phyloP scores from a whole-genome alignment of 805 yeast genomes.

The Lipomyces spencermartinsiae region DNA sequence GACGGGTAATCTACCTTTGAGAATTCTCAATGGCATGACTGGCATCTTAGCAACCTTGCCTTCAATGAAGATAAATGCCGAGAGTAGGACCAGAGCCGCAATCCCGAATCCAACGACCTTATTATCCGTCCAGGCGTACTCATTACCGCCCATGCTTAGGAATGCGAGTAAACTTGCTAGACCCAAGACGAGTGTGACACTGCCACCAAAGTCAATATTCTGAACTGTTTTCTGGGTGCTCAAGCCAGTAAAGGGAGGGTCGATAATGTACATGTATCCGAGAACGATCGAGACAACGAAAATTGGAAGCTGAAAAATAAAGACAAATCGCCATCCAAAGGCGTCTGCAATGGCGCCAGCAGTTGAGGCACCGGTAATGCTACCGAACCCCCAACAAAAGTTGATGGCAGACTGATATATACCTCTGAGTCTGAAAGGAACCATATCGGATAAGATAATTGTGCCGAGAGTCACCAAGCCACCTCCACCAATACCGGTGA shows the following conservation, averaged over 20 bases:
- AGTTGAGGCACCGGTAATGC: slow-evolving; percentile 70
- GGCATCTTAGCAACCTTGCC: slow-evolving; percentile 63
- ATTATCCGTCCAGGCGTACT: slow-evolving; percentile 55
- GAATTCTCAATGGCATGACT: slow-evolving; percentile 65
- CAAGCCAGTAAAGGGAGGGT: slow-evolving; percentile 31
- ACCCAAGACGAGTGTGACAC: slow-evolving; percentile 62
- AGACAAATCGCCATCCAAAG: slow-evolving; percentile 68
- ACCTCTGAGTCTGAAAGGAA: slow-evolving; percentile 78
- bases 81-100: slow-evolving; percentile 47
- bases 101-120: slow-evolving; percentile 49
- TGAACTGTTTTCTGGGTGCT: slow-evolving; percentile 20
- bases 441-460: slow-evolving; percentile 75
- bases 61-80: slow-evolving; percentile 60
- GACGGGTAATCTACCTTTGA: slow-evolving; percentile 63
- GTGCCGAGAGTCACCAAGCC: slow-evolving; percentile 80
- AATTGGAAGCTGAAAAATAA: slow-evolving; percentile 50
- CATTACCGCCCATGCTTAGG: slow-evolving; percentile 71
- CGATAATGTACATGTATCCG: slow-evolving; percentile 39
- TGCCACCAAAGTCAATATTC: slow-evolving; percentile 67
- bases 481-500: slow-evolving; percentile 92
- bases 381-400: slow-evolving; percentile 63
- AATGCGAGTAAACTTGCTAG: slow-evolving; percentile 65
- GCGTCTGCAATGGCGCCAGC: slow-evolving; percentile 60
- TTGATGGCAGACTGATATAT: slow-evolving; percentile 59
- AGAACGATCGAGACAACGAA: slow-evolving; percentile 49